A percentile compares a stretch with the other conserved stretches of the same genome.
Evolutionary conservation across 345 rosid genomes (phyloP).

Genomic region (Citrus maxima): DNA sequence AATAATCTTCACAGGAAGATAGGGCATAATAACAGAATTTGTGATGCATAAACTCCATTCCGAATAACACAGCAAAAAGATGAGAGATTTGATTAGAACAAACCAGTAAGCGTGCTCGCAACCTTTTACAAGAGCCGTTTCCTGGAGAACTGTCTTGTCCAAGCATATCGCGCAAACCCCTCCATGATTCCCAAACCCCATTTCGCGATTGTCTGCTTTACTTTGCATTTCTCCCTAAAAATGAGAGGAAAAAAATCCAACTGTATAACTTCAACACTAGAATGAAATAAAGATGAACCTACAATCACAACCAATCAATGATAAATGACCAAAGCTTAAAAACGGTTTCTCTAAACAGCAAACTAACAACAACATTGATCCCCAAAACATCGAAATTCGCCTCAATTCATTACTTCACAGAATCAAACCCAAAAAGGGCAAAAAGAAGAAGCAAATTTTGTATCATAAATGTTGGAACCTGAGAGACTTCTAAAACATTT

Average conservation of each 20-base stretch:
- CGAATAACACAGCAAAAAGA: not conserved
- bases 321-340: not conserved
- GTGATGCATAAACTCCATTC: not conserved
- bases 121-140: slow-evolving; percentile 88
- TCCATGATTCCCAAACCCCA: slow-evolving; percentile 55
- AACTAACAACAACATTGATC: not conserved
- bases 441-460: not conserved
- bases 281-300: not conserved
- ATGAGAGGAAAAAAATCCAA: not conserved
- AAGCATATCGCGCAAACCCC: slow-evolving; percentile 87
- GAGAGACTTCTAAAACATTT: not conserved
- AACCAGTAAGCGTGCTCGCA: slow-evolving; percentile 99
- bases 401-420: not conserved
- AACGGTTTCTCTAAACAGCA: not conserved
- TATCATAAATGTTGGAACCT: not conserved
- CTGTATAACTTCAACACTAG: not conserved
- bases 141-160: slow-evolving; percentile 75
- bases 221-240: slow-evolving; percentile 45
- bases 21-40: not conserved
- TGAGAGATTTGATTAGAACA: slow-evolving; percentile 21
- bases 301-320: not conserved
- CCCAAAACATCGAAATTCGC: not conserved
- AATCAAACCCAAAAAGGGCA: no score
- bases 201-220: slow-evolving; percentile 22
- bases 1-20: not conserved